Base-by-base conservation (phyloP, 306 rosid species). In the Rubus idaeus region DNA sequence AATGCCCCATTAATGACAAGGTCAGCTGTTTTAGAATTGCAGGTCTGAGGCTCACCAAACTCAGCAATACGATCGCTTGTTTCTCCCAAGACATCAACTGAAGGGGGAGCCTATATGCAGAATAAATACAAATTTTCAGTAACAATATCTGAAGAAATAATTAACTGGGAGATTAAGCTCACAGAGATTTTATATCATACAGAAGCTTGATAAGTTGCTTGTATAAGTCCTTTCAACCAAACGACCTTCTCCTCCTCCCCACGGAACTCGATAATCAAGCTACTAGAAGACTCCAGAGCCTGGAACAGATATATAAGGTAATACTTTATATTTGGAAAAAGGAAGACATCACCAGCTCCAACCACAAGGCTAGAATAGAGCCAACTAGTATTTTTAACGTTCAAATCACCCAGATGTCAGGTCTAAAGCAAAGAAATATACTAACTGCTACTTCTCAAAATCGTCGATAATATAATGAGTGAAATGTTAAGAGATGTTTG, bases 161-260 rank as follows among this genome's bases (percentile, higher is more conserved):
- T 75, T 51, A 42, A 73, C 20, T 52, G 66, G 79, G 42, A 42
- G 40, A 73, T 63, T 47, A 30, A 52, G 74, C 10, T 67, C 26
- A 76, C 14, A 20, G 52, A 45, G 55, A 55, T 74, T 64, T 67
- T 55, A 69, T 55, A 71, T n/a, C 84, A 57, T 89, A 95, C 99
- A 78, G 99, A 95, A 81, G 99, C 97, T 87, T 86, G 92, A 85
- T 95, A 95, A 61, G 97, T 95, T 71, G 99, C 99, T 82, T 89
- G 90, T 77, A 95, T 47, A 69, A 95, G 94, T 77, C 91, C 85
- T 79, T 88, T 95, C 78, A 86, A 79, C 97, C 99, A 95, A 26
- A 56, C 40, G 70, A 87, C 78, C 86, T 90, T 95, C 85, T 89
- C 93, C 56, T 85, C 90, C 63, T 87, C 97, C 77, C 84, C 87